phyloP scores from a whole-genome alignment of 441 rosid species.

The Breynia disticha region DNA sequence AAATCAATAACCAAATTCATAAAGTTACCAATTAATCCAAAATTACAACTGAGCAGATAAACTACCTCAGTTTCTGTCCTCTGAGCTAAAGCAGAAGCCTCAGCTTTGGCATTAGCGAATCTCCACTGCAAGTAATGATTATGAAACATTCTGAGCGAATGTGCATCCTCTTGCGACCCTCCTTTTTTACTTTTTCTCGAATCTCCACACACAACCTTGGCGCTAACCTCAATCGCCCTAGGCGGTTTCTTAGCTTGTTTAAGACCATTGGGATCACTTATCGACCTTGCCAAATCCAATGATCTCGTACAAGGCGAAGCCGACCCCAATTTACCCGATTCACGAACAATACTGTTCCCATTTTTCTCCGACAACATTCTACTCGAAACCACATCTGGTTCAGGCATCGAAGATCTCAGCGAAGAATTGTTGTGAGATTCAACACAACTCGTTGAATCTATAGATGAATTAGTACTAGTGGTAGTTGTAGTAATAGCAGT shows the following conservation, averaged over 20 bases:
- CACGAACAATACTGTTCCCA: constrained; percentile 9
- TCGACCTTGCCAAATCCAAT: constrained; percentile 33
- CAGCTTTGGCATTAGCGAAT: constrained; percentile 61
- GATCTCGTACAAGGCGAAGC: constrained; percentile 43
- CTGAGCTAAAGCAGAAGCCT: constrained; percentile 36
- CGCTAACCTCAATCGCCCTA: constrained; percentile 16
- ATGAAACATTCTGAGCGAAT: constrained; percentile 48
- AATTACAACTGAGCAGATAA: background rate
- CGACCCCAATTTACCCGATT: constrained; percentile 9
- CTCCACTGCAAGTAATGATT: constrained; percentile 74
- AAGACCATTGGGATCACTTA: constrained; percentile 20
- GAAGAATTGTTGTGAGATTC: constrained; percentile 11
- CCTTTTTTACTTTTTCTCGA: constrained; percentile 39
- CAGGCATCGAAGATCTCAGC: constrained; percentile 32
- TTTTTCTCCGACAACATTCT: constrained; percentile 30
- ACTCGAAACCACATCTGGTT: constrained; percentile 23
- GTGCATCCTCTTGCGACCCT: constrained; percentile 49
- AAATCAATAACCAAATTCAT: background rate
- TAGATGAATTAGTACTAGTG: background rate
- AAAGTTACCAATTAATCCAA: background rate
- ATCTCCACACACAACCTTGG: constrained; percentile 20
- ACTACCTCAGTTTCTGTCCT: constrained; percentile 53
- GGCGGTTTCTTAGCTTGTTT: background rate
- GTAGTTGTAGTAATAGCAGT: background rate
- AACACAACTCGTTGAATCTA: background rate